A percentile compares a stretch with the other conserved stretches of the same genome.
phyloP scores from a whole-genome alignment of 1,284 basidiomycete genomes.

The Rhizopogon parksii region DNA sequence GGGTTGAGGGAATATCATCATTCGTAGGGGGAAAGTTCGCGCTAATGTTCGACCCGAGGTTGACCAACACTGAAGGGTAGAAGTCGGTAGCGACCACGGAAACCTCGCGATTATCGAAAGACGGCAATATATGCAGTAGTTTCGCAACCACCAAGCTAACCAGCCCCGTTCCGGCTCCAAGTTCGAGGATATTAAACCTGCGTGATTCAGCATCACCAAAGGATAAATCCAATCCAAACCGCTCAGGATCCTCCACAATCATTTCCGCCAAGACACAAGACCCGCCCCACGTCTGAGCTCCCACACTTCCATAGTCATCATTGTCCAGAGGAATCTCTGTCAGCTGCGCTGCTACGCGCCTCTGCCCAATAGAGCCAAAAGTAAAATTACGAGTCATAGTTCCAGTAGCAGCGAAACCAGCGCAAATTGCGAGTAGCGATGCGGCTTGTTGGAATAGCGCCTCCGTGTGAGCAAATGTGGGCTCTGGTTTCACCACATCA shows the following conservation, averaged over 20 bases:
- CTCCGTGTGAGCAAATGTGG: conserved; percentile 11
- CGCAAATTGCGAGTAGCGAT: conserved; percentile 56
- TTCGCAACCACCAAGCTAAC: conserved; percentile 65
- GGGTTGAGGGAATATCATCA: neutral
- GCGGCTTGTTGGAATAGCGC: conserved; percentile 47
- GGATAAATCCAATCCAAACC: conserved; percentile 40
- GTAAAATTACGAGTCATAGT: conserved; percentile 35
- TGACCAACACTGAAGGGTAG: conserved; percentile 66
- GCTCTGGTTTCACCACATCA: conserved; percentile 2
- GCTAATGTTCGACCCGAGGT: conserved; percentile 62
- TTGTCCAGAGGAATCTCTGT: conserved; percentile 72
- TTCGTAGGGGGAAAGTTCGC: conserved; percentile 43
- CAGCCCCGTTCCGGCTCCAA: conserved; percentile 85
- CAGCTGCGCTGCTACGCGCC: conserved; percentile 39
- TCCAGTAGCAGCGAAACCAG: conserved; percentile 52
- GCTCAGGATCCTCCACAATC: conserved; percentile 53
- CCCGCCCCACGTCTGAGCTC: conserved; percentile 88
- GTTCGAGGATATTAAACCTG: conserved; percentile 61
- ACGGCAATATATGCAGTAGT: conserved; percentile 31
- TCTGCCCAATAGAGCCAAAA: conserved; percentile 26
- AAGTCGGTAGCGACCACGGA: conserved; percentile 75
- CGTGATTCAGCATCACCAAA: neutral
- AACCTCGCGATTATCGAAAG: conserved; percentile 12
- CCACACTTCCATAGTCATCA: conserved; percentile 70
- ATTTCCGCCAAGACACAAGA: conserved; percentile 78